Conservation (phyloP, 371 early-diverging fungal species). For the Catenaria anguillulae region DNA sequence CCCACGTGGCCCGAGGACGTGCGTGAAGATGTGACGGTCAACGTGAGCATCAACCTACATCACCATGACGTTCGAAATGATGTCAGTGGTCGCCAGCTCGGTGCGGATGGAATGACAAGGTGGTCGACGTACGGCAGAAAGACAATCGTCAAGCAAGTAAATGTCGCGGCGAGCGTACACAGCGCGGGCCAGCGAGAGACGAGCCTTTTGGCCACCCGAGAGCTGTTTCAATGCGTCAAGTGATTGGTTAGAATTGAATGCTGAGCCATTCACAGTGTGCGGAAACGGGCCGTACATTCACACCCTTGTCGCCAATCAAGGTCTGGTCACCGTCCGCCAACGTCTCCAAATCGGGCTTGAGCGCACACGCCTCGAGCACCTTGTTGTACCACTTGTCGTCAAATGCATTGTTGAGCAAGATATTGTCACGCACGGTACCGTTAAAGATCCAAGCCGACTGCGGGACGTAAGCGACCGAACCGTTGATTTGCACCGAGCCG, state of each 20-base stretch:
- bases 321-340: constrained; percentile 71
- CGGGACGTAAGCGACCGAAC: constrained; percentile 10
- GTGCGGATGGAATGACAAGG: too few relatives aligned
- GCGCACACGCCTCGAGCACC: constrained; percentile 23
- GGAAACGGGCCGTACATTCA: constrained; percentile 33
- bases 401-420: constrained; percentile 8
- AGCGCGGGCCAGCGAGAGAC: constrained; percentile 48
- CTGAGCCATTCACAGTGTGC: neutral
- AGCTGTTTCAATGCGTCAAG: constrained; percentile 29
- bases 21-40: constrained; percentile 61
- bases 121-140: constrained; percentile 66
- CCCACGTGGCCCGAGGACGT: constrained; percentile 55
- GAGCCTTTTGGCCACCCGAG: constrained; percentile 70
- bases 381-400: constrained; percentile 14
- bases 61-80: too few relatives aligned
- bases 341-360: constrained; percentile 61
- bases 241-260: neutral
- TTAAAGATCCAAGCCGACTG: constrained; percentile 20
- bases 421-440: constrained; percentile 11
- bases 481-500: constrained; percentile 8
- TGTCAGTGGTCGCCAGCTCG: neutral
- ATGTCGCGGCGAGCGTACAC: neutral
- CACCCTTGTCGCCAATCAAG: constrained; percentile 89
- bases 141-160: constrained; percentile 40
- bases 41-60: constrained; percentile 86